phyloP scores from a whole-genome alignment of 768 basidiomycete genomes.

The Serendipita indica region DNA sequence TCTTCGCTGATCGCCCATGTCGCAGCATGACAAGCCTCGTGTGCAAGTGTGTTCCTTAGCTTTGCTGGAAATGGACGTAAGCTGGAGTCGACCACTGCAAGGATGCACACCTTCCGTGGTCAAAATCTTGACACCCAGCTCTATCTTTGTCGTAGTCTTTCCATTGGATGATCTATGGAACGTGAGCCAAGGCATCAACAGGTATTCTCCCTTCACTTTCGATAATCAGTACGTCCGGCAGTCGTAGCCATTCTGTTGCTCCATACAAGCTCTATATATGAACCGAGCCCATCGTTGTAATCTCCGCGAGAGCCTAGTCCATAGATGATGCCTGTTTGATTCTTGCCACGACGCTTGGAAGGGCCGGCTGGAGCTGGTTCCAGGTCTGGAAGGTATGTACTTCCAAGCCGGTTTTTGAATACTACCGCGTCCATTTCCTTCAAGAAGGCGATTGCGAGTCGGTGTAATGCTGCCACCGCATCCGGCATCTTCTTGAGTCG shows the following conservation, averaged over 20 bases:
- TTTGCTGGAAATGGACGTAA: background rate
- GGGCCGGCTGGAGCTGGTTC: background rate
- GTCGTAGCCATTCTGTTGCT: slow-evolving; percentile 8
- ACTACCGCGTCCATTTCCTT: background rate
- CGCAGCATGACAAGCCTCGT: slow-evolving; percentile 4
- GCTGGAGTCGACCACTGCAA: background rate
- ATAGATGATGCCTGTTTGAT: background rate
- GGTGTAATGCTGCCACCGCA: background rate
- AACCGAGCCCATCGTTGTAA: background rate
- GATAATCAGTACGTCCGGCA: slow-evolving; percentile 1
- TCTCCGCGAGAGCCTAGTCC: background rate
- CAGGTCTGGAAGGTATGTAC: background rate
- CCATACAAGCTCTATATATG: slow-evolving; percentile 5
- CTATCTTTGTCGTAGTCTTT: background rate
- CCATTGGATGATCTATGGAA: background rate
- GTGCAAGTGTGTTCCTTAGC: background rate
- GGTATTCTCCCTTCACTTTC: background rate
- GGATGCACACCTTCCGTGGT: background rate
- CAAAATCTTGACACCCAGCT: slow-evolving; percentile 3
- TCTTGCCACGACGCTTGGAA: background rate
- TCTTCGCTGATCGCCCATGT: slow-evolving; percentile 1
- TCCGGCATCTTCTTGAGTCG: slow-evolving; percentile 6
- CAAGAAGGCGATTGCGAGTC: background rate
- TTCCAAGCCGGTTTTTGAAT: slow-evolving; percentile 1
- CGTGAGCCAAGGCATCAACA: background rate